These are phyloP conservation scores for Aspergillus candidus DNA, from an alignment of 2,329 filamentous ascomycete species.

Conservation along the genomic window DNA sequence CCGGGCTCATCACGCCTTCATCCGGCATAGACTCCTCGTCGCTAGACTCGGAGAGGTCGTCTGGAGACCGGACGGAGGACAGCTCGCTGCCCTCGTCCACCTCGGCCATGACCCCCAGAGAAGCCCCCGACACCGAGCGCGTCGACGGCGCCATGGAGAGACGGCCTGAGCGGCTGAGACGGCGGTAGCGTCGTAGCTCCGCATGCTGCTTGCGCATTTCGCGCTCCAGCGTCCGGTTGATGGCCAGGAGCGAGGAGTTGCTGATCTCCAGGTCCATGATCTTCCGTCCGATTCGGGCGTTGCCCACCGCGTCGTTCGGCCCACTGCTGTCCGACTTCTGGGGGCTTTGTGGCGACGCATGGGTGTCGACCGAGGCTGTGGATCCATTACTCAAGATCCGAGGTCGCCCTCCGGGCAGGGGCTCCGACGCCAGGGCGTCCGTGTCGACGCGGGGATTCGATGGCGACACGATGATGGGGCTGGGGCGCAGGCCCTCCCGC, in stretches of 20 bases:
- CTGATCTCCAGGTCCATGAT: slow-evolving; percentile 95
- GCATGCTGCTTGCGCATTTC: slow-evolving; percentile 86
- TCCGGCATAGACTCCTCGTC: slow-evolving; percentile 36
- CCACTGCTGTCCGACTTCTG: slow-evolving; percentile 38
- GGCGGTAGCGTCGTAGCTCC: slow-evolving; percentile 76
- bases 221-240: slow-evolving; percentile 86
- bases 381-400: slow-evolving; percentile 32
- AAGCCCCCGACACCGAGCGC: slow-evolving; percentile 41
- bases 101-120: slow-evolving; percentile 43
- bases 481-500: slow-evolving; percentile 24
- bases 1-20: slow-evolving; percentile 32
- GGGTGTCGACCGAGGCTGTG: slow-evolving; percentile 32
- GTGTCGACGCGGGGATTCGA: slow-evolving; percentile 16
- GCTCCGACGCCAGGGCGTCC: slow-evolving; percentile 18
- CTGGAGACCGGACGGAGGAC: slow-evolving; percentile 24
- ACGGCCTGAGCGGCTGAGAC: slow-evolving; percentile 75
- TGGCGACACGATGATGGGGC: slow-evolving; percentile 27
- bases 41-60: slow-evolving; percentile 35
- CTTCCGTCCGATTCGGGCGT: slow-evolving; percentile 85
- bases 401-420: slow-evolving; percentile 21
- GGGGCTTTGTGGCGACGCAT: slow-evolving; percentile 49
- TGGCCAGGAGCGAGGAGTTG: slow-evolving; percentile 88
- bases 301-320: slow-evolving; percentile 70
- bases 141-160: slow-evolving; percentile 55
- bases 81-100: slow-evolving; percentile 32